Conservation (phyloP, 2,329 filamentous ascomycete species). For the Aaosphaeria arxii region DNA sequence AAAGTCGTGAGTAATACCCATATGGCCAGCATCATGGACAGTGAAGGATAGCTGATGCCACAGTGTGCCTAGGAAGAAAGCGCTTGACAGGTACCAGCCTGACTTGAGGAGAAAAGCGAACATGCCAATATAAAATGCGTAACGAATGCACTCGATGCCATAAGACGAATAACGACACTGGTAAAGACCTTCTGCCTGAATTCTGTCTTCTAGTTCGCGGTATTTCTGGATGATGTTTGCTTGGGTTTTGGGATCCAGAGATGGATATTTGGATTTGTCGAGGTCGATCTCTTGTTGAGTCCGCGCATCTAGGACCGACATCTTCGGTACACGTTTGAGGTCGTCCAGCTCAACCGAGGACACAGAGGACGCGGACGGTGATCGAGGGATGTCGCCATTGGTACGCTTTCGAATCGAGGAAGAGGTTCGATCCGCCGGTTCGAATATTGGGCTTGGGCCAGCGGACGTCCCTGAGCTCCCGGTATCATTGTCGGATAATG, state of each 20-base stretch:
- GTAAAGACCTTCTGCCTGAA: constrained; percentile 74
- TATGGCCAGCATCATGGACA: constrained; percentile 93
- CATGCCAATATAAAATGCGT: constrained; percentile 62
- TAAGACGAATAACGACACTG: constrained; percentile 82
- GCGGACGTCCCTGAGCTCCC: constrained; percentile 44
- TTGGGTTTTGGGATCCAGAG: constrained; percentile 71
- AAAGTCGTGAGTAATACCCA: constrained; percentile 94
- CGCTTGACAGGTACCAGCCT: constrained; percentile 57
- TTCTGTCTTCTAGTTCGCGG: constrained; percentile 68
- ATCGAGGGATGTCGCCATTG: constrained; percentile 28
- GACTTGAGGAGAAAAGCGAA: constrained; percentile 51
- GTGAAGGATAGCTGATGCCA: constrained; percentile 96
- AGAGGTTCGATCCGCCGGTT: constrained; percentile 45
- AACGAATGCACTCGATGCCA: constrained; percentile 69
- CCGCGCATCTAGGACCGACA: constrained; percentile 67
- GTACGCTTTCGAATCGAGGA: constrained; percentile 35
- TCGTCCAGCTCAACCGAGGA: constrained; percentile 51
- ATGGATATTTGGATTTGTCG: constrained; percentile 77
- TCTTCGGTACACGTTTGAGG: constrained; percentile 34
- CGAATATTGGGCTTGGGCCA: constrained; percentile 58
- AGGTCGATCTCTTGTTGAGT: constrained; percentile 73
- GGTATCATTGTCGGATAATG: constrained; percentile 22
- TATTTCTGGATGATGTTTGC: constrained; percentile 76
- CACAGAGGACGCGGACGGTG: constrained; percentile 59
- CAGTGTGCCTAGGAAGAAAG: constrained; percentile 71